A percentile compares a stretch with the other conserved stretches of the same genome.
These are phyloP conservation scores for Dissophora ornata DNA, from an alignment of 192 early-diverging fungal species.

Conservation along the genomic window DNA sequence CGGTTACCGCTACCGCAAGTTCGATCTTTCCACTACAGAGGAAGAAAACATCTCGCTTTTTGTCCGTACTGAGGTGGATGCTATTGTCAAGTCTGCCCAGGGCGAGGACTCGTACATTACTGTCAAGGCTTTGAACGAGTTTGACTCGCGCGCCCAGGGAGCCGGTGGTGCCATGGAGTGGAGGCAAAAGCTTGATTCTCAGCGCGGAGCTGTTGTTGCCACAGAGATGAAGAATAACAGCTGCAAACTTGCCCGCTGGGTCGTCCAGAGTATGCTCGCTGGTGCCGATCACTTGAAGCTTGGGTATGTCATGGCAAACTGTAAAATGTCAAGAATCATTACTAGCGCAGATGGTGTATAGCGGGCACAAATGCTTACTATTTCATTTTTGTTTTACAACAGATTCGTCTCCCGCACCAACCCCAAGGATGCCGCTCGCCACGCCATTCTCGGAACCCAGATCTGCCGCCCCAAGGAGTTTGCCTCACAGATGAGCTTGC, in stretches of 20 bases:
- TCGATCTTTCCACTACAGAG: constrained; percentile 74
- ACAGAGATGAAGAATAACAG: constrained; percentile 98
- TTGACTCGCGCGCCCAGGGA: constrained; percentile 87
- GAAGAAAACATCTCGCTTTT: constrained; percentile 79
- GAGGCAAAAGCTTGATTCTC: constrained; percentile 92
- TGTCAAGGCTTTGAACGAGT: constrained; percentile 91
- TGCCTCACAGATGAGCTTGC: constrained; percentile 88
- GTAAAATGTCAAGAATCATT: too few relatives aligned
- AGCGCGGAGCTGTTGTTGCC: constrained; percentile 95
- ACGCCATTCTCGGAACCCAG: constrained; percentile 85
- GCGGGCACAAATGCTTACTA: neutral
- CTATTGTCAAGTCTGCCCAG: constrained; percentile 67
- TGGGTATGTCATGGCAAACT: constrained; percentile 70
- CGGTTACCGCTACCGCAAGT: constrained; percentile 91
- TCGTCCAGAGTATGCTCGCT: constrained; percentile 89
- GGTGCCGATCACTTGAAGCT: constrained; percentile 93
- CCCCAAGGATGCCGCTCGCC: constrained; percentile 82
- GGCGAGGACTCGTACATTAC: constrained; percentile 69
- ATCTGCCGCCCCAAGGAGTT: constrained; percentile 92
- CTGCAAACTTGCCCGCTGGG: constrained; percentile 95
- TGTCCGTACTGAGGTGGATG: constrained; percentile 92
- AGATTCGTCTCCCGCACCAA: constrained; percentile 79
- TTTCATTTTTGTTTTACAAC: neutral
- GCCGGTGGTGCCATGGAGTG: constrained; percentile 92
- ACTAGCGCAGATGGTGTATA: too few relatives aligned